phyloP scores from a whole-genome alignment of 441 rosid species.

The Populus hybrid region DNA sequence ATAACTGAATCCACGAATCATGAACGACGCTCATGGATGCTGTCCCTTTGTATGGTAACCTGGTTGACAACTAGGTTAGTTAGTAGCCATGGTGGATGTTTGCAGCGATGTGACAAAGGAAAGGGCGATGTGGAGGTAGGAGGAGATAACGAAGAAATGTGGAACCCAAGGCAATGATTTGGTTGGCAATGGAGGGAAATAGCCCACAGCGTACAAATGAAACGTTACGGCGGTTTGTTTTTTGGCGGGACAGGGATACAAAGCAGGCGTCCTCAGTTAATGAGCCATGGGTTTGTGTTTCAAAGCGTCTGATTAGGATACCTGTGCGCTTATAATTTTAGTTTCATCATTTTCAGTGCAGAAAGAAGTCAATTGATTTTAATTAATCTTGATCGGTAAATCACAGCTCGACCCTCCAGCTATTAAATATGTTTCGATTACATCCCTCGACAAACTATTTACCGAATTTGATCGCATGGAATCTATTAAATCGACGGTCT shows the following conservation, averaged over 20 bases:
- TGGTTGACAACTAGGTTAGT: no score
- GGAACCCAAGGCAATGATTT: conserved; percentile 6
- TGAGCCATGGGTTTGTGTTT: background rate
- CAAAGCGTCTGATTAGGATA: conserved; percentile 6
- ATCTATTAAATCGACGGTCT: background rate
- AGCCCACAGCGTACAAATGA: background rate
- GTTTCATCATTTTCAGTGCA: conserved; percentile 5
- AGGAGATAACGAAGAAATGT: background rate
- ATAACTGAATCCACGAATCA: no score
- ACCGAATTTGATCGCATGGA: background rate
- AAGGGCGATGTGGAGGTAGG: background rate
- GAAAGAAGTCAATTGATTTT: background rate
- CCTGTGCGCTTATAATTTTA: background rate
- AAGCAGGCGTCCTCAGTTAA: background rate
- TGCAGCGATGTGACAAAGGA: background rate
- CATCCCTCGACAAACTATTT: background rate
- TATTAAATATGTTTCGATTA: no score
- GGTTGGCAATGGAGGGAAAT: conserved; percentile 10
- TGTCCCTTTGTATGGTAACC: no score
- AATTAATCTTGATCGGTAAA: background rate
- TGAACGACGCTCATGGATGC: no score
- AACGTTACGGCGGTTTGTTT: background rate
- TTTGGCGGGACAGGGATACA: background rate
- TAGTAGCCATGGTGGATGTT: background rate
- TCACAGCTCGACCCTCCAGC: background rate